Percentiles rank a stretch among this genome's conserved stretches.
Evolutionary conservation across 768 basidiomycete genomes (phyloP).

Genomic region (button mushroom (Agaricus bisporus)): DNA sequence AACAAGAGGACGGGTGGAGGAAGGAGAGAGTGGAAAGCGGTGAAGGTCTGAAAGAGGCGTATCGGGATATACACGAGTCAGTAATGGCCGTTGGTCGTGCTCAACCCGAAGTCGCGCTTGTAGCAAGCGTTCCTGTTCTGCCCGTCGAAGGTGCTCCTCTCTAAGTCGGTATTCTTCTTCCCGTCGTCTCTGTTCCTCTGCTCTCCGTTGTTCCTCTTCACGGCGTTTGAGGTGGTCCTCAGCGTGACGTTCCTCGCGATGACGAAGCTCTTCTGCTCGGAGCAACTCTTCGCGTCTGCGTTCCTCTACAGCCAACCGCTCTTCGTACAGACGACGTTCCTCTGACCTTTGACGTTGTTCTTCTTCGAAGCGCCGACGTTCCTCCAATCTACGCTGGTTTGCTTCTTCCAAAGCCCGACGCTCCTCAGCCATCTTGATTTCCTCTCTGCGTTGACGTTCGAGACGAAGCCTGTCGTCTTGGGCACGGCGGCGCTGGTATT

Average conservation of each 20-base stretch:
- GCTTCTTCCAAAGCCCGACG: constrained; percentile 10
- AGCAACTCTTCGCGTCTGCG: constrained; percentile 9
- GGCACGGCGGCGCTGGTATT: constrained; percentile 6
- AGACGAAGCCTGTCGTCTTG: neutral
- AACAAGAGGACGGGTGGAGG: constrained; percentile 10
- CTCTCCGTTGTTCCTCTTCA: constrained; percentile 8
- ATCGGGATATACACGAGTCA: constrained; percentile 1
- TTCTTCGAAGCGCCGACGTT: neutral
- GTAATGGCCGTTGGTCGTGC: constrained; percentile 19
- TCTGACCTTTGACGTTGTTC: neutral
- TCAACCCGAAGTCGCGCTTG: constrained; percentile 19
- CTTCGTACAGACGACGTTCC: constrained; percentile 8
- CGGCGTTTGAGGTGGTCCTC: neutral
- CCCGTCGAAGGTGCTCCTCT: constrained; percentile 13
- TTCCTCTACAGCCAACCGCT: constrained; percentile 3
- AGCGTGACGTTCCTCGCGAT: neutral
- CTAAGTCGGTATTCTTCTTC: constrained; percentile 14
- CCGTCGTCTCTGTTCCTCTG: constrained; percentile 11
- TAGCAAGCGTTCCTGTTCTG: constrained; percentile 9
- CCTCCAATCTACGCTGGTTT: constrained; percentile 6
- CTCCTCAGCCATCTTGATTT: constrained; percentile 8
- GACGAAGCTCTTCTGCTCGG: constrained; percentile 3
- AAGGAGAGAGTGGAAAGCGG: constrained; percentile 3
- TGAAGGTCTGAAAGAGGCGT: constrained; percentile 4
- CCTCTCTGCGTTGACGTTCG: constrained; percentile 7